Base-by-base conservation (phyloP, 148 eudicot species). In the Pouteria glomerata region DNA sequence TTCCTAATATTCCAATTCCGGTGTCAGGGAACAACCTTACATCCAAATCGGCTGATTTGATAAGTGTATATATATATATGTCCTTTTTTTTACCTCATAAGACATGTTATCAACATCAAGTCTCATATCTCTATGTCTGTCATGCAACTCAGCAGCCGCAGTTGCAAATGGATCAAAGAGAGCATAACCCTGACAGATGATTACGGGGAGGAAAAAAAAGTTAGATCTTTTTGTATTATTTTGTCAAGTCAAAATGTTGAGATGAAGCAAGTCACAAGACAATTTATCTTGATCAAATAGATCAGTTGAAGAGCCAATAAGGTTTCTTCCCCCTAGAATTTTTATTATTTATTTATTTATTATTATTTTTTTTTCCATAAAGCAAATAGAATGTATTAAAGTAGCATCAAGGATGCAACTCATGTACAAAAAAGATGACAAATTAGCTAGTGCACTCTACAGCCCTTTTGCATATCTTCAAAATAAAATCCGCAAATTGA, bases 101-200 rank as follows among this genome's bases (percentile, higher is more conserved):
- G 98, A 95, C 98, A 91, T 95, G 82, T 85, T 89, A 79, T 95
- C 98, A 69, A 95, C 95, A 79, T 95, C 98, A 58, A 95, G 98
- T 74, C 98, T 80, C 97, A 95, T 91, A 68, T 89, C 97, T 78
- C 92, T 86, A 72, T 95, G 97, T 79, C 91, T 86, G 76, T 93
- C 98, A 53, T 87, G 91, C 80, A 87, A 73, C 83, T 89, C 98
- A 48, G 89, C 85, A 83, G 85, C 71, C 71, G 90, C 95, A 59
- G 73, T 76, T 47, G 72, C 80, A 79, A 76, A 85, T 66, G 83
- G 97, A 79, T 91, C 96, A 71, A 91, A 82, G 48, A 89, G 35
- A 89, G 85, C 82, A 71, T 81, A 80, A 76, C 91, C 96, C 96
- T 91, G 82, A 42, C 52, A 69, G 19, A 72, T 34, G 3, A 31